Evolutionary conservation across 2,329 filamentous ascomycete species (phyloP), one percentile per base, ranked within the genome.

Genomic region (Monilinia fructicola): DNA sequence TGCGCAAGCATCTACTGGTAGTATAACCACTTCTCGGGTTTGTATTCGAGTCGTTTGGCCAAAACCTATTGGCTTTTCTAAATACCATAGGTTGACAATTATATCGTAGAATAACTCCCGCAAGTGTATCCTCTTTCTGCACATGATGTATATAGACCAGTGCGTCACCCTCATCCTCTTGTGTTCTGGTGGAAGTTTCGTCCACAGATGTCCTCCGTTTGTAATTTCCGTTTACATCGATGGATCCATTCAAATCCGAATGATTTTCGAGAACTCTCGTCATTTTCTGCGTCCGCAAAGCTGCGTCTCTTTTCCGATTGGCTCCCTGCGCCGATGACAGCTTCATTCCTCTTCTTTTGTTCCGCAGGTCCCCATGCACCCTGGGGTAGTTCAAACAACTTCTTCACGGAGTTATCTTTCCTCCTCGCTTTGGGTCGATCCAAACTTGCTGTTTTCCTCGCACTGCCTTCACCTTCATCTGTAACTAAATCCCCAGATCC

Each of bases 31-130:
- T 74, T 91, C 91, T 67, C 93, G 88, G 58, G 88, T 87, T 76
- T 97, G 94, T 46, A 98, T 90, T 90, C 69, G 87, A 92, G 76
- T 98, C 95, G 70, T 93, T 92, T 9, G 93, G 92, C 95, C 95
- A 99, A 74, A 99, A 87, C 14, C 95, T 87, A 76, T 99, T 99
- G 50, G 92, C 88, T 76, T 91, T 95, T 67, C 92, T 85, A 71
- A 99, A 88, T 2, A 90, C 85, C 58, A 93, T 90, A 66, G 93
- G 88, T 69, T 91, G 87, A 77, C 94, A 98, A 73, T 91, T 90
- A 78, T 96, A 99, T 73, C 89, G 91, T 71, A 99, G 88, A 63
- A 95, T 90, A 61, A 99, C 88, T 3, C 95, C 94, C 1, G 93
- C 93, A 72, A 98, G 88, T 1, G 93, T 98, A 78, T 99, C 95